Evolutionary conservation across 805 yeast genomes (phyloP), one percentile per base, ranked within the genome.

Genomic region (Cyberlindnera japonica): DNA sequence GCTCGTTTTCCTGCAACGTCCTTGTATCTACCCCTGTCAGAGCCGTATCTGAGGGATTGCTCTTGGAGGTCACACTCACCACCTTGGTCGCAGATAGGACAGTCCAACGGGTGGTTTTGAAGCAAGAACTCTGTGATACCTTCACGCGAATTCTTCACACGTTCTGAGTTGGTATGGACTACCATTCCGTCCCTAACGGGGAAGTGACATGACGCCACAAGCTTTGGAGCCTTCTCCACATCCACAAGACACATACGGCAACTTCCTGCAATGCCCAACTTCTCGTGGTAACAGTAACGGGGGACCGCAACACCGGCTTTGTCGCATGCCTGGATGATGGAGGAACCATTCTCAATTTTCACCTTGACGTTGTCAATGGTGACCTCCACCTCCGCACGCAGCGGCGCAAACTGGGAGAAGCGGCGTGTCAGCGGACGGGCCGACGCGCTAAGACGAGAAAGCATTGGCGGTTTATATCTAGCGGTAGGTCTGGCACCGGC

Each of bases 1-100:
- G 95, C 95, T 57, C 95, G 75, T 68, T 86, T 86, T 57, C 95
- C 95, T 41, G 76, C 71, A 40, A 85, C 75, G 64, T 86, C 95
- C 47, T 72, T 65, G 68, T 83, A 87, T 62, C 95, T 77, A 51
- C 95, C 95, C 49, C 95, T 76, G 65, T 86, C 95, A 38, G 83
- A 67, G 44, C 95, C 95, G 59, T 83, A 83, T 61, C 93, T 75
- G 59, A 81, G 68, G 15, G 87, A 72, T 69, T 86, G 95, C 60
- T 87, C 95, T 68, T 87, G 95, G 54, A 86, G 74, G 62, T 86
- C 95, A 71, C 95, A 86, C 64, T 86, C 95, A 50, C 95, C 95
- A 66, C 95, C 95, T 67, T 86, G 95, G 67, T 86, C 95, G 65
- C 95, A 86, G 41, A 86, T 83, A 18, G 95, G 95, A 67, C 95